A percentile compares a stretch with the other conserved stretches of the same genome.
Evolutionary conservation across 129 eudicot species (phyloP).

Genomic region (Calendula officinalis): DNA sequence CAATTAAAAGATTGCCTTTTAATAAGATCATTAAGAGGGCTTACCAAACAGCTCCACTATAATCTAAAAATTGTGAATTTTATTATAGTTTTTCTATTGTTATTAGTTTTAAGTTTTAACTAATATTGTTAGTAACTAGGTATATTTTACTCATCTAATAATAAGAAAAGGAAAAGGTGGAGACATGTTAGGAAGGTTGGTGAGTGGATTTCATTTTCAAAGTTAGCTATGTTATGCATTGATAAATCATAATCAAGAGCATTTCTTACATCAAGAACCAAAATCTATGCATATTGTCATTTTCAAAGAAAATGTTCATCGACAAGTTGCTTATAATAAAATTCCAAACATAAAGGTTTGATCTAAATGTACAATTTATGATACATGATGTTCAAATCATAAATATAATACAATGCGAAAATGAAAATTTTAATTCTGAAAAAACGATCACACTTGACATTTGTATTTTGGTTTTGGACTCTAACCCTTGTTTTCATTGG

Average conservation of each 20-base stretch:
- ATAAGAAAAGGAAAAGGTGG: conserved; percentile 3
- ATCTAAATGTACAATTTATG: conserved; percentile 6
- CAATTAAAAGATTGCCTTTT: no score
- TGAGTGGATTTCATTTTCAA: conserved; percentile 34
- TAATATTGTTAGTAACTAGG: not conserved
- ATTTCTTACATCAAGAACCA: conserved; percentile 26
- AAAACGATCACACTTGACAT: conserved; percentile 15
- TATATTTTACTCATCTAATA: not conserved
- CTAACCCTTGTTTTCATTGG: conserved; percentile 24
- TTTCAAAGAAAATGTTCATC: conserved; percentile 26
- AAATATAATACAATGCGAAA: not conserved
- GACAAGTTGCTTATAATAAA: conserved; percentile 26
- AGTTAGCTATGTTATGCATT: conserved; percentile 10
- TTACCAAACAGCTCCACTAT: not conserved
- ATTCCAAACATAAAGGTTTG: conserved; percentile 2
- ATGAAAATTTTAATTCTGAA: not conserved
- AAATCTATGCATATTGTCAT: conserved; percentile 27
- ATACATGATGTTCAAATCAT: conserved; percentile 12
- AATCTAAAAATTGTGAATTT: not conserved
- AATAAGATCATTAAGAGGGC: no score
- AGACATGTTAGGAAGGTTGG: conserved; percentile 30
- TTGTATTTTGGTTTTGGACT: conserved; percentile 23
- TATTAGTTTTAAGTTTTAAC: no score
- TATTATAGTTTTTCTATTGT: not conserved
- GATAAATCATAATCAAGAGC: conserved; percentile 27